Conservation (phyloP, 805 yeast genomes). For the Lachancea meyersii region DNA sequence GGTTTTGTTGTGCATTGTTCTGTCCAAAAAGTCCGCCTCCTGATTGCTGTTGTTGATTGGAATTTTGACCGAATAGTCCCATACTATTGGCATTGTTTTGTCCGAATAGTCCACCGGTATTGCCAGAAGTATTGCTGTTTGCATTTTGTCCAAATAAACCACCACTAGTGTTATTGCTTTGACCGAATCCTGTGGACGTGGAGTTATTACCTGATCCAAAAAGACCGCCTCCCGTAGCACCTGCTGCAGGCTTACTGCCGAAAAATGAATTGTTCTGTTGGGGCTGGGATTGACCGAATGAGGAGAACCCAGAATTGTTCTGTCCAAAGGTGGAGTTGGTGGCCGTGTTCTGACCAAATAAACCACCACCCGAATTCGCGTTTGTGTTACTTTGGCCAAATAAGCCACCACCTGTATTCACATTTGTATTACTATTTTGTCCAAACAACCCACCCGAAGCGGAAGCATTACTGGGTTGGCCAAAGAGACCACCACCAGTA, state of each 20-base stretch:
- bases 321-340: slow-evolving; percentile 15
- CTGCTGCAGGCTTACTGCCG: slow-evolving; percentile 22
- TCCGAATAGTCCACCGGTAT: no score
- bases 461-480: slow-evolving; percentile 21
- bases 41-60: slow-evolving; percentile 6
- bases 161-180: slow-evolving; percentile 32
- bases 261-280: slow-evolving; percentile 18
- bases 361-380: slow-evolving; percentile 32
- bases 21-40: no score
- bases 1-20: no score
- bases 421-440: slow-evolving; percentile 21
- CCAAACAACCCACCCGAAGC: slow-evolving; percentile 26
- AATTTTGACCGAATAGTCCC: slow-evolving; percentile 36
- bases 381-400: slow-evolving; percentile 36
- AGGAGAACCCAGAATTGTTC: slow-evolving; percentile 30
- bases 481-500: slow-evolving; percentile 30
- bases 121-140: slow-evolving; percentile 20
- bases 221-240: slow-evolving; percentile 21
- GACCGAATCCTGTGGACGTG: no score
- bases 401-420: slow-evolving; percentile 25
- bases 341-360: slow-evolving; percentile 28
- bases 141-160: slow-evolving; percentile 1
- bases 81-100: slow-evolving; percentile 20
- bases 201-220: slow-evolving; percentile 37
- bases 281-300: slow-evolving; percentile 36